Percentiles rank a stretch among this genome's conserved stretches.
Evolutionary conservation across 495 filamentous ascomycete species (phyloP).

Genomic region (Aspergillus saccharolyticus): DNA sequence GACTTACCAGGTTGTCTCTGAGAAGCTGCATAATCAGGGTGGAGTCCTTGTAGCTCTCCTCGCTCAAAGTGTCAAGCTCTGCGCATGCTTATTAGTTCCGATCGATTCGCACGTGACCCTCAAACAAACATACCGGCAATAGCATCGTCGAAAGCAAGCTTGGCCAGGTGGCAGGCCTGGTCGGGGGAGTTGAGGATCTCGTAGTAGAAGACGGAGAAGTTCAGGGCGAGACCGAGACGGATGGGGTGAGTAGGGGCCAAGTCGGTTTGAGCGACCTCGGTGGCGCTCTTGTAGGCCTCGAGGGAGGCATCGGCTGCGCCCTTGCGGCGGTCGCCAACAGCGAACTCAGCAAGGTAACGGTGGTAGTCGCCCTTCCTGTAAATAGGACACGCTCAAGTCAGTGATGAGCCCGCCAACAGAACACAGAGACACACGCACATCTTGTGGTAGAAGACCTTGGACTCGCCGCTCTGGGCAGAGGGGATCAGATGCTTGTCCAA

Average conservation of each 20-base stretch:
- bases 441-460: conserved; percentile 99
- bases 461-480: conserved; percentile 96
- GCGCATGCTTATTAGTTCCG: conserved; percentile 21
- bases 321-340: conserved; percentile 98
- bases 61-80: conserved; percentile 98
- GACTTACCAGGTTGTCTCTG: conserved; percentile 92
- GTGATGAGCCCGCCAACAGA: conserved; percentile 69
- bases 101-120: background rate
- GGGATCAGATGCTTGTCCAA: conserved; percentile 94
- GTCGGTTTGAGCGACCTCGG: conserved; percentile 96
- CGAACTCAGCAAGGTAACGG: conserved; percentile 98
- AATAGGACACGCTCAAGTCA: conserved; percentile 8
- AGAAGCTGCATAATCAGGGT: conserved; percentile 99
- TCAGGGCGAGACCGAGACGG: conserved; percentile 94
- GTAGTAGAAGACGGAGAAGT: conserved; percentile 99
- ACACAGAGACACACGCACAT: conserved; percentile 97
- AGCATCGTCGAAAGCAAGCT: conserved; percentile 98
- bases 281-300: conserved; percentile 99
- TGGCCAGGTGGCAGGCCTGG: conserved; percentile 96
- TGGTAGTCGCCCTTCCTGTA: conserved; percentile 99
- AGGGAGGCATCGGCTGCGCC: conserved; percentile 90
- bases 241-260: conserved; percentile 98
- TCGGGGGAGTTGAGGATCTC: conserved; percentile 99
- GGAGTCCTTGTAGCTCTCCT: conserved; percentile 99
- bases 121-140: conserved; percentile 70